Conservation (phyloP, 2,329 filamentous ascomycete species). For the Alternaria brassicicola region DNA sequence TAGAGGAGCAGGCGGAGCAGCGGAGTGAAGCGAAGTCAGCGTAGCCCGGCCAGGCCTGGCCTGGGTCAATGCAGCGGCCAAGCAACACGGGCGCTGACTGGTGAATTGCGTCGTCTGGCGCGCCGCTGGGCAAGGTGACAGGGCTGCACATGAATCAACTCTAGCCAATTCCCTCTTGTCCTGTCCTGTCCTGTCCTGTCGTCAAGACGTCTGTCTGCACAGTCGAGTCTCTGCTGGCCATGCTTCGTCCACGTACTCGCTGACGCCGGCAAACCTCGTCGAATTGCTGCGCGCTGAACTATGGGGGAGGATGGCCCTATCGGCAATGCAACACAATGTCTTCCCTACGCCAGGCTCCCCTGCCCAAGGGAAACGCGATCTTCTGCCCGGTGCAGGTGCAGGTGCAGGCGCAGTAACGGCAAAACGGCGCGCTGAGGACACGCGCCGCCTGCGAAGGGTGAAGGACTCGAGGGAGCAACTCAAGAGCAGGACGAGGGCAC, state of each 20-base stretch:
- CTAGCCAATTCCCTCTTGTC: conserved; percentile 14
- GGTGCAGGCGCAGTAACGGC: conserved; percentile 29
- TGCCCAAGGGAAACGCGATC: conserved; percentile 34
- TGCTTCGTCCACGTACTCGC: conserved; percentile 24
- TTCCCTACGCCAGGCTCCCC: conserved; percentile 36
- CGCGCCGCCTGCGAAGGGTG: conserved; percentile 43
- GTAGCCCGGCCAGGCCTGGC: conserved; percentile 3
- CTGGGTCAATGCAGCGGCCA: conserved; percentile 12
- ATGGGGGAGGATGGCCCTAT: conserved; percentile 47
- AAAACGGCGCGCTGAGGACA: conserved; percentile 38
- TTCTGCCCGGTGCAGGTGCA: conserved; percentile 29
- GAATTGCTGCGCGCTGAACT: conserved; percentile 30
- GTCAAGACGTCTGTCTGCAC: conserved; percentile 39
- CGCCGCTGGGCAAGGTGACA: conserved; percentile 26
- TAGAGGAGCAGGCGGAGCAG: conserved; percentile 8
- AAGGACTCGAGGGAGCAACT: conserved; percentile 49
- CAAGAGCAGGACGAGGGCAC: conserved; percentile 40
- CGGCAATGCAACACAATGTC: conserved; percentile 41
- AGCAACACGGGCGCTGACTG: conserved; percentile 22
- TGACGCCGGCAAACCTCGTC: conserved; percentile 22
- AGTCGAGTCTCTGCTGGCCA: conserved; percentile 28
- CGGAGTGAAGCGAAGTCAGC: conserved; percentile 10
- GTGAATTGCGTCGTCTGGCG: conserved; percentile 34
- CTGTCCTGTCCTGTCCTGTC: conserved; percentile 22
- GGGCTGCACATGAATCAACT: conserved; percentile 33